Evolutionary conservation across 2,329 filamentous ascomycete species (phyloP).

Genomic region (Cladosporium phlei): DNA sequence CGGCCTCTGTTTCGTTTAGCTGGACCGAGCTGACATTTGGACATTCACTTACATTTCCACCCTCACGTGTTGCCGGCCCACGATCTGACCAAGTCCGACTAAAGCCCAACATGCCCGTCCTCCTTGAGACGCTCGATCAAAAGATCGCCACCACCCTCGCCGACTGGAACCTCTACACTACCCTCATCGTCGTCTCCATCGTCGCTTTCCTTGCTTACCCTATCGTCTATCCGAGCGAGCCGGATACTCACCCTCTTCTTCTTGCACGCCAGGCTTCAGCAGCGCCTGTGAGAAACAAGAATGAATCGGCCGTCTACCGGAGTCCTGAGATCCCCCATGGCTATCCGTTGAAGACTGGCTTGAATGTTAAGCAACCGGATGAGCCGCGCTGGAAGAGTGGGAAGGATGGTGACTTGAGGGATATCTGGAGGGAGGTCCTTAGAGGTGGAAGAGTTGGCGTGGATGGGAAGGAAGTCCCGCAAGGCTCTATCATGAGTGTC

Average conservation of each 20-base stretch:
- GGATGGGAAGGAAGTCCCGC: slow-evolving; percentile 55
- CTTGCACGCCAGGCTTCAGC: slow-evolving; percentile 78
- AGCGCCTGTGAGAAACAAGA: slow-evolving; percentile 73
- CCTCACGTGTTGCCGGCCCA: neutral
- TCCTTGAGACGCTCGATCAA: slow-evolving; percentile 66
- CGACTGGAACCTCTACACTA: slow-evolving; percentile 80
- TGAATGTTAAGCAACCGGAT: slow-evolving; percentile 76
- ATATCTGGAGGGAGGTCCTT: slow-evolving; percentile 74
- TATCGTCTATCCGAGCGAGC: slow-evolving; percentile 67
- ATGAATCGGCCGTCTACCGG: slow-evolving; percentile 80
- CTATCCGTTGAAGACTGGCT: slow-evolving; percentile 69
- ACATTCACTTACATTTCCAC: no score
- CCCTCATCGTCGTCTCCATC: slow-evolving; percentile 62
- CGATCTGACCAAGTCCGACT: no score
- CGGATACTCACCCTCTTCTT: slow-evolving; percentile 87
- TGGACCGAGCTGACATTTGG: no score
- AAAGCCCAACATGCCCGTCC: slow-evolving; percentile 36
- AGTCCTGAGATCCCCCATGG: slow-evolving; percentile 81
- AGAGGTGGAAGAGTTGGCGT: slow-evolving; percentile 51
- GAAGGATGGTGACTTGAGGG: slow-evolving; percentile 81
- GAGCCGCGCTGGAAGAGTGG: slow-evolving; percentile 79
- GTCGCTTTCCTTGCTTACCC: slow-evolving; percentile 65
- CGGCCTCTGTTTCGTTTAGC: no score
- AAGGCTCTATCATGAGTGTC: slow-evolving; percentile 72
- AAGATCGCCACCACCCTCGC: slow-evolving; percentile 63